These are phyloP conservation scores for Aspergillus fumigatiaffinis DNA, from an alignment of 2,329 filamentous ascomycete genomes.

Conservation along the genomic window DNA sequence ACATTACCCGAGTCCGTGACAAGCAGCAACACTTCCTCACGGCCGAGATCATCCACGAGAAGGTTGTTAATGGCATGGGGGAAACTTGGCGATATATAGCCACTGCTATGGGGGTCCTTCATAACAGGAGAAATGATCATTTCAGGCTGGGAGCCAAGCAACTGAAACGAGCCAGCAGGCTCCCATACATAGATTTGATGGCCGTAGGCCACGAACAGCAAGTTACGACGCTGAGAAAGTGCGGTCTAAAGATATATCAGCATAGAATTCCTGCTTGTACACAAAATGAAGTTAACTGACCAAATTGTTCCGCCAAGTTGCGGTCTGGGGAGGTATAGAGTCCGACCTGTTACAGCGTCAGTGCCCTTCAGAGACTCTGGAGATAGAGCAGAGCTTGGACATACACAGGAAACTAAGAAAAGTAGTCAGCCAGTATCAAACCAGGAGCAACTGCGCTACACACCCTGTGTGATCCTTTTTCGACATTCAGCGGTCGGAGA, in stretches of 20 bases:
- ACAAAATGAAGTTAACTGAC: conserved; percentile 20
- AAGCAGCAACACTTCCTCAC: conserved; percentile 64
- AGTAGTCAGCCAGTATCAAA: conserved; percentile 7
- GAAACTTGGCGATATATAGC: conserved; percentile 49
- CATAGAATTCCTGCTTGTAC: neutral
- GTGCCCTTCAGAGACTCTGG: neutral
- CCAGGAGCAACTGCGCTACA: conserved; percentile 11
- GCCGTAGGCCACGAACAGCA: conserved; percentile 43
- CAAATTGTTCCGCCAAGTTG: conserved; percentile 44
- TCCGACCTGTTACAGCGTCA: conserved; percentile 21
- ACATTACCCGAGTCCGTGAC: conserved; percentile 74
- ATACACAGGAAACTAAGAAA: conserved; percentile 15
- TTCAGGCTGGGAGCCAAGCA: conserved; percentile 33
- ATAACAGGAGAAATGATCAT: conserved; percentile 42
- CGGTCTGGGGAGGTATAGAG: conserved; percentile 26
- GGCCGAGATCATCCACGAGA: conserved; percentile 64
- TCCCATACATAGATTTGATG: conserved; percentile 44
- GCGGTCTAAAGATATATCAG: conserved; percentile 31
- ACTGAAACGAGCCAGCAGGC: conserved; percentile 39
- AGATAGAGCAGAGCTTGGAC: neutral
- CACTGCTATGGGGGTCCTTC: conserved; percentile 42
- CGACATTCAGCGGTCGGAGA: conserved; percentile 29
- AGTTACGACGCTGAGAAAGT: conserved; percentile 45
- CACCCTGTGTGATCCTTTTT: conserved; percentile 32
- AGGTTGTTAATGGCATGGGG: conserved; percentile 68